Evolutionary conservation across 2,329 filamentous ascomycete genomes (phyloP).

Genomic region (Seiridium unicorne): DNA sequence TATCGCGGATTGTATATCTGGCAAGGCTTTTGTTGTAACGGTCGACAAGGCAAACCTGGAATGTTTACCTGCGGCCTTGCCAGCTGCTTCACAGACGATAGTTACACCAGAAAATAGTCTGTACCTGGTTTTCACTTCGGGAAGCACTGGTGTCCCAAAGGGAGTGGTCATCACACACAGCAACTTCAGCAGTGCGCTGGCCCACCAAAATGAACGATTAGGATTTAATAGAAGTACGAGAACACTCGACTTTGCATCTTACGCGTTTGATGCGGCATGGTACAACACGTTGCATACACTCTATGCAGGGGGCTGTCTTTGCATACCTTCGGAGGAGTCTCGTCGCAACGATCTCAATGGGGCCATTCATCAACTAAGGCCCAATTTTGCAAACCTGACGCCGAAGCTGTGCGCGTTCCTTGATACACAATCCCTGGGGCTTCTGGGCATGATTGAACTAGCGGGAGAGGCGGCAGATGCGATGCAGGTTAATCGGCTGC

Average conservation of each 20-base stretch:
- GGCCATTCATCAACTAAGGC: neutral
- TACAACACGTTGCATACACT: neutral
- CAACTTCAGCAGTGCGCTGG: neutral
- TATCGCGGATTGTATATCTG: neutral
- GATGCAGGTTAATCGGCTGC: no score
- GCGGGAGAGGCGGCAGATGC: no score
- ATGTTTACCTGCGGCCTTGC: neutral
- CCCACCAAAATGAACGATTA: neutral
- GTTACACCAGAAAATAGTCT: neutral
- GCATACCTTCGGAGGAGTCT: neutral
- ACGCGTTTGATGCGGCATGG: slow-evolving; percentile 6
- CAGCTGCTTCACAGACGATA: no score
- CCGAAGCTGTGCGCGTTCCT: no score
- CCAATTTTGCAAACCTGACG: neutral
- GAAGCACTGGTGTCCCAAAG: neutral
- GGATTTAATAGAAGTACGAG: slow-evolving; percentile 10
- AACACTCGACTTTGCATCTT: slow-evolving; percentile 6
- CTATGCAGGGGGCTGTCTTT: neutral
- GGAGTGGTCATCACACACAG: neutral
- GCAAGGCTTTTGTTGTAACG: neutral
- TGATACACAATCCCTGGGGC: no score
- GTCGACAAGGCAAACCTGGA: neutral
- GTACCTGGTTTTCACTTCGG: neutral
- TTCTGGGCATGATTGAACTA: no score
- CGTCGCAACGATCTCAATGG: neutral